These are phyloP conservation scores for Coemansia biformis DNA, from an alignment of 192 early-diverging fungal genomes.

Conservation along the genomic window DNA sequence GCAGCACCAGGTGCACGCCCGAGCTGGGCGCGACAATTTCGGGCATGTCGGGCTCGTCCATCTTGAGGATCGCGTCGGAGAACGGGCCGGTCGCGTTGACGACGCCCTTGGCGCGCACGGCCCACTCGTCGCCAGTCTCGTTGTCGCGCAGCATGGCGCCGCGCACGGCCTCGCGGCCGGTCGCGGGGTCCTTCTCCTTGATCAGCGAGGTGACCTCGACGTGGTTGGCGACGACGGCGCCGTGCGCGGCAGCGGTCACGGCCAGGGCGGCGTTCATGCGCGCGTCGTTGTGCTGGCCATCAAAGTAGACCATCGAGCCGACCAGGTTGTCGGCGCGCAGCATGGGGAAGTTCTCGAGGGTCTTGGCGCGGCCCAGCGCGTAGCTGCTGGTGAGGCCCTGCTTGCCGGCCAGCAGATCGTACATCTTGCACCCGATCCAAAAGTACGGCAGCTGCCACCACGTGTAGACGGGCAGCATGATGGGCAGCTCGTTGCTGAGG, in stretches of 20 bases:
- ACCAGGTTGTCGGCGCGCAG: constrained; percentile 79
- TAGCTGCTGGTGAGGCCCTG: constrained; percentile 78
- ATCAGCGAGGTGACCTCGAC: constrained; percentile 78
- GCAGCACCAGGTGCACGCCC: constrained; percentile 91
- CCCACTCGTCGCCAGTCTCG: constrained; percentile 82
- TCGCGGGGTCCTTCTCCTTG: constrained; percentile 52
- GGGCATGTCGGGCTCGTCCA: constrained; percentile 70
- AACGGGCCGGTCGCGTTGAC: constrained; percentile 85
- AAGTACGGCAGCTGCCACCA: constrained; percentile 98
- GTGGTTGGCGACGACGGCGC: constrained; percentile 90
- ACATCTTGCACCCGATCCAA: constrained; percentile 89
- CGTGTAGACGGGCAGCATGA: constrained; percentile 91
- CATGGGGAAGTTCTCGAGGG: constrained; percentile 95
- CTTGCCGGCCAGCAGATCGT: constrained; percentile 82
- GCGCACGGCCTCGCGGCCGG: constrained; percentile 58
- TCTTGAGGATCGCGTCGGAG: constrained; percentile 79
- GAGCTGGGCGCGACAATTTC: constrained; percentile 92
- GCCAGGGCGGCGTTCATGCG: constrained; percentile 94
- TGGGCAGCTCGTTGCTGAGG: constrained; percentile 85
- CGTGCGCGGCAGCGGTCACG: constrained; percentile 82
- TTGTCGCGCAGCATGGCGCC: constrained; percentile 80
- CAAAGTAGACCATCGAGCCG: constrained; percentile 95
- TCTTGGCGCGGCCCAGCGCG: constrained; percentile 76
- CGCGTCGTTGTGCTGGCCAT: constrained; percentile 96
- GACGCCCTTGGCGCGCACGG: constrained; percentile 83